Evolutionary conservation across 192 early-diverging fungal genomes (phyloP), one percentile per base, ranked within the genome.

Genomic region (Rhizophagus prolifer): DNA sequence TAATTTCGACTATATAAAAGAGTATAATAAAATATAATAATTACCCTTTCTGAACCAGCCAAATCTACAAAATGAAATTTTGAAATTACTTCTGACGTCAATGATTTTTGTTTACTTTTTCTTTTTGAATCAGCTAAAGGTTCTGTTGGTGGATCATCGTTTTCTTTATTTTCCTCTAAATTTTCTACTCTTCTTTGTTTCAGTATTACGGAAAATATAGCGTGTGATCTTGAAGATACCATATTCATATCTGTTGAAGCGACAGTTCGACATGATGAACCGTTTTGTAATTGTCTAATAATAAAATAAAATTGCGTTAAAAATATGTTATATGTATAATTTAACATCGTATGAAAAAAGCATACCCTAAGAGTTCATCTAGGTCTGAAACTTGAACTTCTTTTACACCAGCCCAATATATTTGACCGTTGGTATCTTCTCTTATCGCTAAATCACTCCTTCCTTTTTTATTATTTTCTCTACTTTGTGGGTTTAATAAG

Each of bases 1-100:
- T 34, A 34, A 34, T 34, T 34, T 34, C 31, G 31, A 34, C 0
- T 34, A 34, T 2, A 34, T 34, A 34, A 34, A 31, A n/a, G n/a
- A n/a, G n/a, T n/a, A n/a, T n/a, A n/a, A n/a, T n/a, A n/a, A 31
- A 31, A 31, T 31, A 31, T n/a, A n/a, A n/a, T n/a, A 2, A 19
- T 54, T 85, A 86, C 84, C 62, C 94, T 82, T 84, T 99, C 97
- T 7, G 95, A 96, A 21, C 98, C 98, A 25, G 98, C 98, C 78
- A 99, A 86, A 87, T 99, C 98, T 28, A 99, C 97, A 89, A 98
- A 99, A 79, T 97, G 93, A 75, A 99, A 96, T 86, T 98, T 99
- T 34, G 94, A 95, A 4, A 83, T 78, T 21, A 94, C 82, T 62
- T 84, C 82, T 46, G 81, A 75, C 38, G 84, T 47, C 47, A 66